Evolutionary conservation across 106 monocot species (phyloP).

Genomic region (Allium fistulosum): DNA sequence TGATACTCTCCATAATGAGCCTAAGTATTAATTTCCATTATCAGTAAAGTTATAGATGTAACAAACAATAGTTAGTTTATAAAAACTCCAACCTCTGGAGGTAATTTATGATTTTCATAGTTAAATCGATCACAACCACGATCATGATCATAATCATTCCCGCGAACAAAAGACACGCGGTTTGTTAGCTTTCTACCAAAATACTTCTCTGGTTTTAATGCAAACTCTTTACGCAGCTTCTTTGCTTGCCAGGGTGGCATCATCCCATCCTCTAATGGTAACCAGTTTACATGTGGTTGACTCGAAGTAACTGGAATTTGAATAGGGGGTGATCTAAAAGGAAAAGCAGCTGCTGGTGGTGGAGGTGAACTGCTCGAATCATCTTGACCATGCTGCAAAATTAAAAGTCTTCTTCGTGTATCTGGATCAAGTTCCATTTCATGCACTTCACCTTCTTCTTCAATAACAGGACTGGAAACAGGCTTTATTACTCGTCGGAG

Average conservation of each 20-base stretch:
- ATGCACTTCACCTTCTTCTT: slow-evolving; percentile 79
- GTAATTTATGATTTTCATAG: not conserved
- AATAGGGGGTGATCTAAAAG: slow-evolving; percentile 17
- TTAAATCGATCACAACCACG: not conserved
- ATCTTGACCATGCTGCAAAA: slow-evolving; percentile 96
- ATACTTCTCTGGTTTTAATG: slow-evolving; percentile 39
- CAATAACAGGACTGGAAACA: no score
- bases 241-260: slow-evolving; percentile 37
- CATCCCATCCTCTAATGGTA: slow-evolving; percentile 54
- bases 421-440: slow-evolving; percentile 97
- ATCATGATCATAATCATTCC: slow-evolving; percentile 26
- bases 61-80: no score
- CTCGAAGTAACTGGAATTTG: slow-evolving; percentile 36
- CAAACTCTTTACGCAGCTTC: slow-evolving; percentile 40
- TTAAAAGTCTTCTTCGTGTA: slow-evolving; percentile 93
- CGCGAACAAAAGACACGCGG: slow-evolving; percentile 31
- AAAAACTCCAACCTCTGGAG: not conserved
- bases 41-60: no score
- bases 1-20: no score
- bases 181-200: slow-evolving; percentile 40
- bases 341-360: slow-evolving; percentile 17
- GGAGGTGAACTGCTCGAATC: slow-evolving; percentile 54
- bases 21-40: no score
- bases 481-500: slow-evolving; percentile 22
- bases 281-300: slow-evolving; percentile 65